phyloP scores from a whole-genome alignment of 495 filamentous ascomycete genomes.

The Neurospora terricola region DNA sequence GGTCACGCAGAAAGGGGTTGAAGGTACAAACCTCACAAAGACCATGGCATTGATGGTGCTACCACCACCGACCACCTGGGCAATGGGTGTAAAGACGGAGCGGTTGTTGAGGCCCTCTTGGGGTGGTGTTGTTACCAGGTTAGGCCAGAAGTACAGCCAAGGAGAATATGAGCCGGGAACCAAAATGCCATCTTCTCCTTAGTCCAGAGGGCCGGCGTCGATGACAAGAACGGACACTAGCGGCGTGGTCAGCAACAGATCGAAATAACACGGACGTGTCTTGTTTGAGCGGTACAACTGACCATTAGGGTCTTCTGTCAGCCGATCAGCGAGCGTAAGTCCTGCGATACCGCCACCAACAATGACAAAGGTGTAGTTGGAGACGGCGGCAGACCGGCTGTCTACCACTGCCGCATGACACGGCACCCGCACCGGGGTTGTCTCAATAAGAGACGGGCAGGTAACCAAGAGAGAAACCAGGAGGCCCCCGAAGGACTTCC shows the following conservation, averaged over 20 bases:
- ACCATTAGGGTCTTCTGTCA: constrained; percentile 36
- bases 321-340: constrained; percentile 36
- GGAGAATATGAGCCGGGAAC: constrained; percentile 18
- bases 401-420: constrained; percentile 19
- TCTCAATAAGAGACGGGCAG: not conserved
- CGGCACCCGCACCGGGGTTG: constrained; percentile 4
- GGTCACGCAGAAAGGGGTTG: not conserved
- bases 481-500: not conserved
- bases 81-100: constrained; percentile 10
- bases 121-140: constrained; percentile 12
- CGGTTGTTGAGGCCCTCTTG: constrained; percentile 18
- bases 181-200: constrained; percentile 17
- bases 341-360: constrained; percentile 40
- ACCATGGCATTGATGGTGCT: constrained; percentile 36
- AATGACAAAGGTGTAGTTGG: constrained; percentile 39
- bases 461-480: not conserved
- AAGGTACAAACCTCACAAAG: constrained; percentile 18
- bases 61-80: constrained; percentile 32
- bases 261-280: constrained; percentile 4
- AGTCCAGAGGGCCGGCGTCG: constrained; percentile 30
- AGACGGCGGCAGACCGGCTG: not conserved
- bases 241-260: constrained; percentile 12
- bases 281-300: constrained; percentile 10
- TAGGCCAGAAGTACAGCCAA: constrained; percentile 20
- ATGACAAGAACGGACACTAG: constrained; percentile 33